phyloP scores from a whole-genome alignment of 169 alveolate species.

The Fabrea salina region DNA sequence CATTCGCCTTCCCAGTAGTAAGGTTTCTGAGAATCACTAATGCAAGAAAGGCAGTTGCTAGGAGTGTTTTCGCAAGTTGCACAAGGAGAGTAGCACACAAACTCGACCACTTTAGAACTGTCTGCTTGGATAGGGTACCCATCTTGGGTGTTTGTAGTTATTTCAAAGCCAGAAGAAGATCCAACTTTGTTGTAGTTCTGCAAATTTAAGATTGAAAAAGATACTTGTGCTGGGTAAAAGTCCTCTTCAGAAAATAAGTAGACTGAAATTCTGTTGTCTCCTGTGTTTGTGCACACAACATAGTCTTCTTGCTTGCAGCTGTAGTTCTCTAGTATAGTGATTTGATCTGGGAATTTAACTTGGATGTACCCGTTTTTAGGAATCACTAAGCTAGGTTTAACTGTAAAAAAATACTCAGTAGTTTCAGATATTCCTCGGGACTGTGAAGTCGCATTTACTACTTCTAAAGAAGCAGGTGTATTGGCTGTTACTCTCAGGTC shows the following conservation, averaged over 20 bases:
- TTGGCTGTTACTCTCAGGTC: not conserved
- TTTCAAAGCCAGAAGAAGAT: not conserved
- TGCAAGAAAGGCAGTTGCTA: not conserved
- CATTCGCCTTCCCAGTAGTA: slow-evolving; percentile 27
- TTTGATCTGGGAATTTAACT: not conserved
- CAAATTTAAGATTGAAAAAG: not conserved
- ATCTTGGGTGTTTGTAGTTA: slow-evolving; percentile 3
- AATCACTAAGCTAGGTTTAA: not conserved
- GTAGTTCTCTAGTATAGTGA: not conserved
- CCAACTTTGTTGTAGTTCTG: not conserved
- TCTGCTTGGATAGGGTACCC: not conserved
- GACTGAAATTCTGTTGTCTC: not conserved
- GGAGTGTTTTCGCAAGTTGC: slow-evolving; percentile 14
- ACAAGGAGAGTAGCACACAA: slow-evolving; percentile 15
- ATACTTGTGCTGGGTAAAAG: not conserved
- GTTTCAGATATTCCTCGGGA: not conserved
- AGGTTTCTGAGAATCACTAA: not conserved
- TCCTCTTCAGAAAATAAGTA: not conserved
- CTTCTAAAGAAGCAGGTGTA: not conserved
- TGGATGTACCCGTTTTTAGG: not conserved
- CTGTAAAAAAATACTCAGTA: not conserved
- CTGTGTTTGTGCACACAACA: not conserved
- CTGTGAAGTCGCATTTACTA: not conserved
- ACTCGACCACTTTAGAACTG: not conserved
- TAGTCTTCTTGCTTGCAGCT: no score